Evolutionary conservation across 164 flowering plant genomes (phyloP), one percentile per base, ranked within the genome.

Genomic region (Berberis vulgaris): DNA sequence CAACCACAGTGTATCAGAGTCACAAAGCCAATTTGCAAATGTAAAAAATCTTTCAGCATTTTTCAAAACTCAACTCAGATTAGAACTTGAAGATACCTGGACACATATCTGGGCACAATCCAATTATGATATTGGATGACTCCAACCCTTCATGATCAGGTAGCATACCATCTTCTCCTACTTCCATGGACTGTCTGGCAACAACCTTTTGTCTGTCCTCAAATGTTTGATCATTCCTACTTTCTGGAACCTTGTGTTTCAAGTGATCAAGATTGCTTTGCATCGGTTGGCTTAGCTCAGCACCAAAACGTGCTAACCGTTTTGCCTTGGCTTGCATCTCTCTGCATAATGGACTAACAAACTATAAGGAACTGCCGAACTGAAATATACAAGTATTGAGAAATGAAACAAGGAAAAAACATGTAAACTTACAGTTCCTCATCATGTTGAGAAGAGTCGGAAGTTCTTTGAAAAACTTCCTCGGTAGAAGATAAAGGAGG

Each of bases 21-120:
- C 26, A 26, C 26, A 26, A 26, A 26, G 26, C 26, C 26, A 26
- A 26, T 26, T 26, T 26, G 26, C 26, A 26, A 26, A 26, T 26
- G 26, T 26, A 26, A 26, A 26, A 26, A 26, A 26, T 26, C 26
- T 26, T 26, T 26, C 26, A 26, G 26, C 26, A 26, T 26, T 26
- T 26, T 26, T 26, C 26, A 26, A 26, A 26, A 26, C 26, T 26
- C 26, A 26, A 26, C 26, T 26, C 26, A 26, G 26, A 26, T 26
- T 26, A 26, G 26, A 26, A 26, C 26, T 26, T 26, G 26, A 57
- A 7, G 65, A 61, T 77, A 94, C 99, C 99, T 59, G 99, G 99
- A 73, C 99, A 94, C 99, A 94, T 94, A 68, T 94, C 96, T 4
- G 84, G 86, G 73, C 99, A 94, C 58, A 82, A 73, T 57, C 99